phyloP scores from a whole-genome alignment of 805 yeast genomes.

The Saturnispora hagleri region DNA sequence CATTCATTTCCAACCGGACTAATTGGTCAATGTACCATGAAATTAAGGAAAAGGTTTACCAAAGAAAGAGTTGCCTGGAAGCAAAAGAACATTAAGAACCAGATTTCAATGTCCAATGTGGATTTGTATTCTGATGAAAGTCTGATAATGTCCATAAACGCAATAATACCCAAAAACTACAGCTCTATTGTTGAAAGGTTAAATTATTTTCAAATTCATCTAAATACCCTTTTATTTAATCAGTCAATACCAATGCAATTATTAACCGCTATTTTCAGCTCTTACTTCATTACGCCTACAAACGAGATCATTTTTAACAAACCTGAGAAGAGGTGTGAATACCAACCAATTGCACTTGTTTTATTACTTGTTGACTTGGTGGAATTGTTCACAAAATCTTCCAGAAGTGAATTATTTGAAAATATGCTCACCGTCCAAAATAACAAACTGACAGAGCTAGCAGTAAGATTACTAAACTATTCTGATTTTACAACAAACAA shows the following conservation, averaged over 20 bases:
- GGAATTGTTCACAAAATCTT: constrained; percentile 6
- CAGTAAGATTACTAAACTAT: constrained; percentile 7
- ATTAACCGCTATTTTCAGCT: constrained; percentile 5
- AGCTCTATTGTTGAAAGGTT: constrained; percentile 11
- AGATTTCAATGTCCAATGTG: neutral
- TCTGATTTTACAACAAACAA: constrained; percentile 10
- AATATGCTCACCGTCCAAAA: neutral
- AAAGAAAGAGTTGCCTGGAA: constrained; percentile 3
- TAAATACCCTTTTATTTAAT: constrained; percentile 6
- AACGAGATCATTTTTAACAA: constrained; percentile 2
- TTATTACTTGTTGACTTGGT: constrained; percentile 9
- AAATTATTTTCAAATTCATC: constrained; percentile 5
- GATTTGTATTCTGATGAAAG: neutral
- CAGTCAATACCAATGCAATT: constrained; percentile 8
- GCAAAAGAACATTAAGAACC: neutral
- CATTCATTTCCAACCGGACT: neutral
- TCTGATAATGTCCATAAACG: neutral
- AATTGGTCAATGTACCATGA: neutral
- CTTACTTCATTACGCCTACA: constrained; percentile 6
- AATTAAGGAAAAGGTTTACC: neutral
- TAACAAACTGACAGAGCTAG: constrained; percentile 7
- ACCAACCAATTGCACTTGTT: constrained; percentile 11
- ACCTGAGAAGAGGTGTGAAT: constrained; percentile 9
- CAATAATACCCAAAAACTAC: constrained; percentile 4
- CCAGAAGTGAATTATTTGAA: neutral